Percentiles rank a stretch among this genome's conserved stretches.
phyloP scores from a whole-genome alignment of 768 basidiomycete genomes.

The Suillus subluteus region DNA sequence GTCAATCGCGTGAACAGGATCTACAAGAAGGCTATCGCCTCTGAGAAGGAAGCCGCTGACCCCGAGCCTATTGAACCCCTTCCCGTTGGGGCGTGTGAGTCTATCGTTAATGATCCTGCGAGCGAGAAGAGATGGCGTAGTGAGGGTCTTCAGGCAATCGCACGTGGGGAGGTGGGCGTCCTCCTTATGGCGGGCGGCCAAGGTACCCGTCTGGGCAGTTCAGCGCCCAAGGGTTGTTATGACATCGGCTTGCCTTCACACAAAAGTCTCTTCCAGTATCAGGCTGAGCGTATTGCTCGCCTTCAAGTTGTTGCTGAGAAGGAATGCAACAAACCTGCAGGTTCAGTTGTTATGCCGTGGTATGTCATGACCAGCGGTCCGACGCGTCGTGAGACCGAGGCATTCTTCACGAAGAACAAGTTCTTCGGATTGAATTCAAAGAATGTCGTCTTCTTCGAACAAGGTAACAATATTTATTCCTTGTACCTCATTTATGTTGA shows the following conservation, averaged over 20 bases:
- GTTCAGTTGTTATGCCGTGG: conserved; percentile 85
- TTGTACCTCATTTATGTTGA: not conserved
- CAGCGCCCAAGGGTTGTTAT: conserved; percentile 96
- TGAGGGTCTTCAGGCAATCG: conserved; percentile 80
- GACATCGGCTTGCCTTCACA: conserved; percentile 94
- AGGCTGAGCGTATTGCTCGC: conserved; percentile 93
- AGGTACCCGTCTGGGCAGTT: conserved; percentile 91
- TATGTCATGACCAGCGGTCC: conserved; percentile 99
- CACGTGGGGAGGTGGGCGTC: conserved; percentile 86
- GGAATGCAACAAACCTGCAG: conserved; percentile 50
- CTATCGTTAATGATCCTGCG: conserved; percentile 52
- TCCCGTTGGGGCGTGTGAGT: conserved; percentile 74
- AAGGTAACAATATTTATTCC: conserved; percentile 60
- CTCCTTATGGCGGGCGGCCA: conserved; percentile 98
- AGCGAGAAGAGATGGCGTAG: conserved; percentile 76
- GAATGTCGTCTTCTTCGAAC: conserved; percentile 94
- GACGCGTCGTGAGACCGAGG: conserved; percentile 84
- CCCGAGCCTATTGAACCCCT: conserved; percentile 76
- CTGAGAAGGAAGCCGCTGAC: conserved; percentile 57
- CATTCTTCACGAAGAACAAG: conserved; percentile 74
- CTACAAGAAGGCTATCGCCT: conserved; percentile 72
- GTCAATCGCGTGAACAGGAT: conserved; percentile 91
- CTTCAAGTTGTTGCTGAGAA: conserved; percentile 77
- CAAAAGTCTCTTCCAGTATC: conserved; percentile 94
- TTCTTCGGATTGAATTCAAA: conserved; percentile 82